Evolutionary conservation across 1,139 yeast species (phyloP).

Genomic region (Pichia sp.): DNA sequence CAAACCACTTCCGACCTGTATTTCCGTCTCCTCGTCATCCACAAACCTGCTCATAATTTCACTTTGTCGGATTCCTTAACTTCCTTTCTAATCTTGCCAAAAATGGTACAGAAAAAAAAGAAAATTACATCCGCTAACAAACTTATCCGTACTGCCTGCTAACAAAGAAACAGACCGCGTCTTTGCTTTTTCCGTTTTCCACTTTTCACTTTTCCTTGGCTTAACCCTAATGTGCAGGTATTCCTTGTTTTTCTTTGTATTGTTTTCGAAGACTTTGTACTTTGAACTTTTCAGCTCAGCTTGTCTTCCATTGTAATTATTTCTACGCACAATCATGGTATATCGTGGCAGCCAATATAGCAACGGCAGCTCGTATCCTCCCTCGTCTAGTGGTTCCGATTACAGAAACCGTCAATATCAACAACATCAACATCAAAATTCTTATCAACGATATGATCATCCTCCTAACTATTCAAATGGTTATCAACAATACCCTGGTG

Average conservation of each 20-base stretch:
- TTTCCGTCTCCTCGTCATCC: constrained; percentile 5
- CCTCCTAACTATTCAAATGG: not conserved
- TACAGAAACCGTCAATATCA: not conserved
- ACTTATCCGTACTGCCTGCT: no score
- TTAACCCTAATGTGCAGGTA: no score
- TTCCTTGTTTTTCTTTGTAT: no score
- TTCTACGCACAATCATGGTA: constrained; percentile 2
- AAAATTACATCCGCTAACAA: no score
- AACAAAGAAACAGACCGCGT: no score
- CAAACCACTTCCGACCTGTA: not conserved
- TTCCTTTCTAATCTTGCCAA: no score
- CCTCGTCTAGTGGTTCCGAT: not conserved
- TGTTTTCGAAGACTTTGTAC: no score
- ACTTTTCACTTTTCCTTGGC: no score
- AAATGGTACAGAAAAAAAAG: no score
- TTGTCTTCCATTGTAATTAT: not conserved
- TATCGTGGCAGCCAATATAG: constrained; percentile 10
- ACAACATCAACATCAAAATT: not conserved
- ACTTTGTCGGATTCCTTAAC: not conserved
- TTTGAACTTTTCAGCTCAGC: no score
- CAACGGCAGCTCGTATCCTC: not conserved
- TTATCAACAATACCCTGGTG: not conserved
- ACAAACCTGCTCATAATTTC: constrained; percentile 5
- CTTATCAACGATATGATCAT: not conserved
- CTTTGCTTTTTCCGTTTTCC: no score